Conservation (phyloP, 257 asterid species). For the Jaltomata sinuosa region DNA sequence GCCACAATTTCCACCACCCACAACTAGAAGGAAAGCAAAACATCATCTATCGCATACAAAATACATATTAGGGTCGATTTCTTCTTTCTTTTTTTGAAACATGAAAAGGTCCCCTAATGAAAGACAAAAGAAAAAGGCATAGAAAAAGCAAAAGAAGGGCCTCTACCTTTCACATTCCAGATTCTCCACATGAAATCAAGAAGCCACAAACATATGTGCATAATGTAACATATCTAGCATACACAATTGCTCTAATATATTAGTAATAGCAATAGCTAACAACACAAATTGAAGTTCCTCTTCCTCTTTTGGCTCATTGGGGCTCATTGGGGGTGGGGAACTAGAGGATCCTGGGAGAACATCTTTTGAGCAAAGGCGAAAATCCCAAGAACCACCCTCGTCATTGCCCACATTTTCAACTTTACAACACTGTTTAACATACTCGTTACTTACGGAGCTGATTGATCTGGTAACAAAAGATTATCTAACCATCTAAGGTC, state of each 20-base stretch:
- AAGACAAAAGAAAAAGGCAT: not conserved
- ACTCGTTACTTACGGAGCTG: not conserved
- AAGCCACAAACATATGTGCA: not conserved
- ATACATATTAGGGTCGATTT: not conserved
- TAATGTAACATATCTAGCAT: not conserved
- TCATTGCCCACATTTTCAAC: not conserved
- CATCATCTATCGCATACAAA: not conserved
- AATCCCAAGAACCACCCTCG: not conserved
- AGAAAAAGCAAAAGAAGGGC: not conserved
- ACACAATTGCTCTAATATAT: not conserved
- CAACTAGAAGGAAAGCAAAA: not conserved
- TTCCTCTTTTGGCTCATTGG: not conserved
- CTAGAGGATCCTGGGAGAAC: not conserved
- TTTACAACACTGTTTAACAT: not conserved
- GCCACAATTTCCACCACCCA: not conserved
- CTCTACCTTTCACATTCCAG: not conserved
- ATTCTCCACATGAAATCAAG: not conserved
- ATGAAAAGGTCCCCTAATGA: not conserved
- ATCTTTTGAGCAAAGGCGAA: not conserved
- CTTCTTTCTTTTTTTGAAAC: not conserved
- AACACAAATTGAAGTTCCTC: not conserved
- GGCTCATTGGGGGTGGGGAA: not conserved
- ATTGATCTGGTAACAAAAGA: not conserved
- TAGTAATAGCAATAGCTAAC: not conserved
- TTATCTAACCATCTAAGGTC: conserved; percentile 8